Percentiles rank a stretch among this genome's conserved stretches.
Evolutionary conservation across 495 filamentous ascomycete genomes (phyloP).

Genomic region (Pyrenula massariospora): DNA sequence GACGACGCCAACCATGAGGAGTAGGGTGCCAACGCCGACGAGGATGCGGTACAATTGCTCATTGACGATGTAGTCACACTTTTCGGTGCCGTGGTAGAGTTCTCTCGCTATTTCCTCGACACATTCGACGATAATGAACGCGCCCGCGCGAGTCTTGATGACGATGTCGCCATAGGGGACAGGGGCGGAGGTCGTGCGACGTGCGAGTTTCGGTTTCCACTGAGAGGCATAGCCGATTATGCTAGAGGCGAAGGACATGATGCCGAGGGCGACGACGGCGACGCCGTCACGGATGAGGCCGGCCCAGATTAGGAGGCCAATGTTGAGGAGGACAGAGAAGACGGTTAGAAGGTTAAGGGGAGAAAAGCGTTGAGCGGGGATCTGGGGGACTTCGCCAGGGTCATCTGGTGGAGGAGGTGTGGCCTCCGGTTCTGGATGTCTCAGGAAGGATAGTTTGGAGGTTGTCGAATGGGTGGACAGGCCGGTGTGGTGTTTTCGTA

Average conservation of each 20-base stretch:
- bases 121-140: conserved; percentile 49
- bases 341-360: conserved; percentile 40
- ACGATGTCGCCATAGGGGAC: conserved; percentile 50
- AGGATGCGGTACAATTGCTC: conserved; percentile 31
- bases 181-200: conserved; percentile 28
- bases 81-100: conserved; percentile 49
- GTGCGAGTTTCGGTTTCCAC: conserved; percentile 41
- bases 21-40: conserved; percentile 44
- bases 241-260: conserved; percentile 7
- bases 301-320: conserved; percentile 26
- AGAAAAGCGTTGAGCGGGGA: conserved; percentile 33
- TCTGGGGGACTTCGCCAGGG: conserved; percentile 17
- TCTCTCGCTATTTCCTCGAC: conserved; percentile 52
- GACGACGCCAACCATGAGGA: conserved; percentile 51
- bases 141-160: conserved; percentile 47
- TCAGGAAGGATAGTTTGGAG: not conserved
- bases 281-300: conserved; percentile 40
- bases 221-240: conserved; percentile 39
- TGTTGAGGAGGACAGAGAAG: conserved; percentile 34
- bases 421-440: conserved; percentile 11
- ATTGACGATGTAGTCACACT: conserved; percentile 36
- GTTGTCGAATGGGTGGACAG: not conserved
- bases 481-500: not conserved
- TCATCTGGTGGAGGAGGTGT: conserved; percentile 19
- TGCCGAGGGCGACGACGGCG: conserved; percentile 10